These are phyloP conservation scores for Blastocystis sp. DNA, from an alignment of 352 stramenopile species.

Conservation along the genomic window DNA sequence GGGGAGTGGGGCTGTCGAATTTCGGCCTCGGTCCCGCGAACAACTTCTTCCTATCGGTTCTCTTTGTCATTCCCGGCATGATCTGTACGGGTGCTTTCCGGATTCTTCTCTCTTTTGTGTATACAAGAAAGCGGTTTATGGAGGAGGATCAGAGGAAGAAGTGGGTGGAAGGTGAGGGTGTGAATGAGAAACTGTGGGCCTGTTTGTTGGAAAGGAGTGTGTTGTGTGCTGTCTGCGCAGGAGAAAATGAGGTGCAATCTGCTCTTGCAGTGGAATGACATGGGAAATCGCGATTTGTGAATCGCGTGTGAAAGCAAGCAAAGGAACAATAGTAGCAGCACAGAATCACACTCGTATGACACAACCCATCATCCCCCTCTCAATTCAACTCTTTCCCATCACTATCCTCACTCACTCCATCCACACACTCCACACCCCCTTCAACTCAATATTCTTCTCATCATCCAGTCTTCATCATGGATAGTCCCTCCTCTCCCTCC, in stretches of 20 bases:
- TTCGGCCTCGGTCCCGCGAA: slow-evolving; percentile 39
- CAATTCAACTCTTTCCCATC: too few relatives aligned
- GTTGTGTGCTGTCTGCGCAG: too few relatives aligned
- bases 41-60: slow-evolving; percentile 52
- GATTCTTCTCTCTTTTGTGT: slow-evolving; percentile 17
- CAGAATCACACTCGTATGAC: too few relatives aligned
- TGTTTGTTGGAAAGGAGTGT: background rate
- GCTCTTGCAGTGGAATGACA: too few relatives aligned
- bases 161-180: background rate
- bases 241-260: too few relatives aligned
- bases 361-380: too few relatives aligned
- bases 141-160: background rate
- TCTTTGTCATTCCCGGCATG: slow-evolving; percentile 56
- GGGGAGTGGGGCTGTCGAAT: slow-evolving; percentile 10
- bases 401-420: too few relatives aligned
- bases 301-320: too few relatives aligned
- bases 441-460: too few relatives aligned
- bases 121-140: slow-evolving; percentile 28
- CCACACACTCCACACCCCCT: too few relatives aligned
- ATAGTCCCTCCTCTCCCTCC: background rate
- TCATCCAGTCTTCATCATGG: background rate
- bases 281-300: too few relatives aligned
- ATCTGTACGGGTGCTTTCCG: slow-evolving; percentile 44
- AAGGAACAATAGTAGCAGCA: too few relatives aligned
- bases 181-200: background rate